A percentile compares a stretch with the other conserved stretches of the same genome.
Evolutionary conservation across 2,329 filamentous ascomycete genomes (phyloP).

Genomic region (Colletotrichum coccodes): DNA sequence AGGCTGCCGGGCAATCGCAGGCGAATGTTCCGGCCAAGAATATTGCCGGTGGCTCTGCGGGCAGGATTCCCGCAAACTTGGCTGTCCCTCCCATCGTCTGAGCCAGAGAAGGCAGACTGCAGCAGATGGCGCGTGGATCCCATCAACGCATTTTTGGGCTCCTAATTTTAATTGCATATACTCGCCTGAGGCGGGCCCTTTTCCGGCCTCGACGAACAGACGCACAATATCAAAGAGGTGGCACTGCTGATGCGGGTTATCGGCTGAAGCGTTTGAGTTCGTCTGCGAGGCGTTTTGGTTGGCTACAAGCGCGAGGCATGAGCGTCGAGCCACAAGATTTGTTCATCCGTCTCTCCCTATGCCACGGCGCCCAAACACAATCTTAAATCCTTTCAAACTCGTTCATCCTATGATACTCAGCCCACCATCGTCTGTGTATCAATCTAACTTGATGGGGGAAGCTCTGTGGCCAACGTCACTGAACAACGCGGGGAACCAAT

Average conservation of each 20-base stretch:
- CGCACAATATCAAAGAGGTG: neutral
- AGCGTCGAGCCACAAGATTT: neutral
- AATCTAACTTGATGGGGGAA: no score
- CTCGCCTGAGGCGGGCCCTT: neutral
- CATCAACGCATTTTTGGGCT: neutral
- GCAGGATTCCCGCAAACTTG: slow-evolving; percentile 14
- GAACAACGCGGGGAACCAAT: no score
- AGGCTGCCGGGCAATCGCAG: slow-evolving; percentile 11
- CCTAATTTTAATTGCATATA: neutral
- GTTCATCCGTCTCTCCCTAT: neutral
- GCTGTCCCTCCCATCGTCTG: slow-evolving; percentile 10
- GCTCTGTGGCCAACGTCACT: no score
- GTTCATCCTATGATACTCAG: neutral
- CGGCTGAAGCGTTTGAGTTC: neutral
- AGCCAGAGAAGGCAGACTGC: neutral
- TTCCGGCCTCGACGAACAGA: neutral
- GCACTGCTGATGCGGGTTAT: slow-evolving; percentile 7
- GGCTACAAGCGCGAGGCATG: neutral
- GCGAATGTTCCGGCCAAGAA: slow-evolving; percentile 27
- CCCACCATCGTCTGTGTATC: neutral
- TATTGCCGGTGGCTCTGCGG: slow-evolving; percentile 7
- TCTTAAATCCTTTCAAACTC: neutral
- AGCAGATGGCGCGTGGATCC: neutral
- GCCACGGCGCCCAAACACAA: neutral
- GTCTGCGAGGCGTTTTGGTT: neutral